A percentile compares a stretch with the other conserved stretches of the same genome.
phyloP scores from a whole-genome alignment of 352 stramenopile genomes.

The Globisporangium spiculum region DNA sequence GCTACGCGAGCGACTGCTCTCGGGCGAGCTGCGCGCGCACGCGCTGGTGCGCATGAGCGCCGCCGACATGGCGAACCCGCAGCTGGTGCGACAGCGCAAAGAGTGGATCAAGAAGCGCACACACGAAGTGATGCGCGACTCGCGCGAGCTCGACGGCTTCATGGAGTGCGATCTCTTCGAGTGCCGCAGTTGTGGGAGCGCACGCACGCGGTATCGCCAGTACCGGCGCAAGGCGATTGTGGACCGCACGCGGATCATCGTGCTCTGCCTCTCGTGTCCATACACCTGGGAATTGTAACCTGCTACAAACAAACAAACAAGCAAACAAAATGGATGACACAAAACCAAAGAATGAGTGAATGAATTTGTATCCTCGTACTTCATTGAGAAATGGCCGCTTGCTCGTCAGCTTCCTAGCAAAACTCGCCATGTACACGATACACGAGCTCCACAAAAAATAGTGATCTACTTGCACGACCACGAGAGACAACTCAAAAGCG shows the following conservation, averaged over 20 bases:
- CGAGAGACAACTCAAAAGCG: background rate
- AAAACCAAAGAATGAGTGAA: background rate
- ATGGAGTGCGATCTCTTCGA: slow-evolving; percentile 79
- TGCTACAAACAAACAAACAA: background rate
- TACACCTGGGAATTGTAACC: slow-evolving; percentile 77
- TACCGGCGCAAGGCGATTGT: slow-evolving; percentile 83
- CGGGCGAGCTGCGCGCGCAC: slow-evolving; percentile 44
- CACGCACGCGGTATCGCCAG: slow-evolving; percentile 74
- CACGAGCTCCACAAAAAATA: no score
- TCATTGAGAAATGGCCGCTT: background rate
- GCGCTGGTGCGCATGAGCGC: slow-evolving; percentile 75
- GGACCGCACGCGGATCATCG: slow-evolving; percentile 79
- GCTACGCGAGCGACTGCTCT: slow-evolving; percentile 66
- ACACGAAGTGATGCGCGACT: slow-evolving; percentile 77
- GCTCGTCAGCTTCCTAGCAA: background rate
- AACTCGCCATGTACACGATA: background rate
- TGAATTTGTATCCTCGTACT: background rate
- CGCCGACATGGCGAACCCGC: slow-evolving; percentile 83
- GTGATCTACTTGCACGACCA: background rate
- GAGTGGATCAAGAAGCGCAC: slow-evolving; percentile 87
- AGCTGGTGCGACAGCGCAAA: slow-evolving; percentile 73
- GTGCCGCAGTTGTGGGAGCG: slow-evolving; percentile 74
- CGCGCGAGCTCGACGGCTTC: slow-evolving; percentile 60
- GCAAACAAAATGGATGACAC: background rate
- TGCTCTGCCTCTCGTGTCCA: slow-evolving; percentile 73